Evolutionary conservation across 2,329 filamentous ascomycete species (phyloP), one percentile per base, ranked within the genome.

Genomic region (Aspergillus cejpii): DNA sequence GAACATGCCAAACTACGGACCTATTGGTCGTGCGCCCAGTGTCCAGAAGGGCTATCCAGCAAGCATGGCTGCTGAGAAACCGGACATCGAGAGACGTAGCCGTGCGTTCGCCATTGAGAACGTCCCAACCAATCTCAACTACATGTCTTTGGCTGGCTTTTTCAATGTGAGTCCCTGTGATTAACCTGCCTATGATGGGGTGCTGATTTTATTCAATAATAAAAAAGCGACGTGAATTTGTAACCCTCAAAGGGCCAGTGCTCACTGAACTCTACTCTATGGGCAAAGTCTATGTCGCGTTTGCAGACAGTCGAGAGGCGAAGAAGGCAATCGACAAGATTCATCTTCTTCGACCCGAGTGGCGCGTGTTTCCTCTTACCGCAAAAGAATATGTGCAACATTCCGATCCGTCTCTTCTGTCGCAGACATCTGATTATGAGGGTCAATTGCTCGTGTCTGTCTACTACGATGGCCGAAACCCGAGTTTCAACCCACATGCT

Each of bases 231-330:
- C 60, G 55, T 38, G 61, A 63, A 47, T 65, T 62, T 59, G 63
- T 45, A 41, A 57, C 66, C n/a, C 53, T 71, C 37, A 65, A 63
- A 46, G 59, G 63, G 12, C 63, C 69, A 44, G 59, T 67, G 37
- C 57, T 69, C 28, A 59, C 56, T 20, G 61, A 66, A 24, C 50
- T 71, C 20, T 53, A 51, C 39, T 55, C 59, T 37, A 56, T 56
- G 36, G 70, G 72, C 3, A 72, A 67, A 39, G 70, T 80, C 23
- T 77, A 74, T 45, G 64, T 81, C 19, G 74, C 73, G 3, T 82
- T 84, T 53, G 66, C 72, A 5, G 81, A 85, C 54, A 75, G 83
- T 39, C 73, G 78, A 39, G 80, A 84, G 59, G 73, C 81, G 5
- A 74, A 71, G 41, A 68, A 71, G 24, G 71, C 76, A 6, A 68